Percentiles rank a stretch among this genome's conserved stretches.
Evolutionary conservation across 106 monocot genomes (phyloP).

Genomic region (Dendrobium huoshanense): DNA sequence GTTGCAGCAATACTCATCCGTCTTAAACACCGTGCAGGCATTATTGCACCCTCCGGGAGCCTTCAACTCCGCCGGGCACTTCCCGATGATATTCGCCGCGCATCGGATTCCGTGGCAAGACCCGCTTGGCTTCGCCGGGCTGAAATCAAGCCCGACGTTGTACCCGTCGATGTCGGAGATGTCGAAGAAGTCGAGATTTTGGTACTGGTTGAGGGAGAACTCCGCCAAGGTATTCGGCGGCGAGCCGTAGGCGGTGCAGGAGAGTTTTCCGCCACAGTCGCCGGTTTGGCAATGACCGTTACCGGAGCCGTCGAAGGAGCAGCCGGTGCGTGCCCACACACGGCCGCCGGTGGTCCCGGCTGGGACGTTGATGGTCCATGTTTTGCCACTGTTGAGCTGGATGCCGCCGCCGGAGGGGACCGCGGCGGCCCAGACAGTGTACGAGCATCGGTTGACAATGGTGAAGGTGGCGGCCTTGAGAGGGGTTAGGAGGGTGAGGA

Average conservation of each 20-base stretch:
- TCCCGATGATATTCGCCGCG: conserved; percentile 19
- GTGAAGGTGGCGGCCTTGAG: not conserved
- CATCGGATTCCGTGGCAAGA: conserved; percentile 9
- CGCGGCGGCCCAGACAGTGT: conserved; percentile 4
- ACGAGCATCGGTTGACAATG: not conserved
- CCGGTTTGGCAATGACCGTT: not conserved
- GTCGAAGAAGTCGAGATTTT: conserved; percentile 20
- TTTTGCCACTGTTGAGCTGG: not conserved
- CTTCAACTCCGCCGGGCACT: conserved; percentile 31
- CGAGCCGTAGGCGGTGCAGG: not conserved
- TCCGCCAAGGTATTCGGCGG: not conserved
- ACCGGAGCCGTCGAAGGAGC: not conserved
- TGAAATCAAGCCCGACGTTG: conserved; percentile 33
- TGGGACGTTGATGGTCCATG: not conserved
- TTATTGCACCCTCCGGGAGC: conserved; percentile 37
- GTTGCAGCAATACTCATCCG: conserved; percentile 33
- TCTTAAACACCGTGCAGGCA: conserved; percentile 46
- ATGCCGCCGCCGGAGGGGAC: not conserved
- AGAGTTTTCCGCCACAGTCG: not conserved
- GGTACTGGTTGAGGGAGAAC: conserved; percentile 2
- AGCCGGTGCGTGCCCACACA: conserved; percentile 1
- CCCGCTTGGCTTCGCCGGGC: conserved; percentile 13
- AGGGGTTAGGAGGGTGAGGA: not conserved
- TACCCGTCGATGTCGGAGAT: conserved; percentile 28
- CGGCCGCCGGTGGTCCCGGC: not conserved